Conservation (phyloP, 2,329 filamentous ascomycete genomes). For the Fusarium ramigenum region DNA sequence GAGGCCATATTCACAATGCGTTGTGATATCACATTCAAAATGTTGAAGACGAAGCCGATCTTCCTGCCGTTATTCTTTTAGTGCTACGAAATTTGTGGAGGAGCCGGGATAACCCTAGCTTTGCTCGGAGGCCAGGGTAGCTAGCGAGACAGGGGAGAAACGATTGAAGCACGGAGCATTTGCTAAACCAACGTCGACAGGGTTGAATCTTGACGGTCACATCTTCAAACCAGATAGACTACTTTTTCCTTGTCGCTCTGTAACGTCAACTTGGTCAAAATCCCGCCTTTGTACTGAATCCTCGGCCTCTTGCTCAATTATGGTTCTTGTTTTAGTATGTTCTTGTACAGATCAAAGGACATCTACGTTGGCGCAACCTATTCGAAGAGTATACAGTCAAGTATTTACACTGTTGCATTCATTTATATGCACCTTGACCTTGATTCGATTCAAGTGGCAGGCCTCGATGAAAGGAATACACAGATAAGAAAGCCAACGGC, state of each 20-base stretch:
- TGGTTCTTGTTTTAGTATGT: background rate
- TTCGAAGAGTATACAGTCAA: background rate
- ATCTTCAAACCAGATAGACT: slow-evolving; percentile 6
- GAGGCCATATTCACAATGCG: slow-evolving; percentile 11
- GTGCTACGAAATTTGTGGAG: slow-evolving; percentile 42
- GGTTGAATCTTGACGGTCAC: slow-evolving; percentile 15
- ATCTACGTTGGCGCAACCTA: background rate
- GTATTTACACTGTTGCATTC: background rate
- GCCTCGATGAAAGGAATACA: background rate
- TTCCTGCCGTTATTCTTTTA: slow-evolving; percentile 35
- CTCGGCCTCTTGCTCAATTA: background rate
- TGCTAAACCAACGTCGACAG: slow-evolving; percentile 42
- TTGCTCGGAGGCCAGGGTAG: slow-evolving; percentile 34
- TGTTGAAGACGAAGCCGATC: slow-evolving; percentile 35
- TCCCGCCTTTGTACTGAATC: background rate
- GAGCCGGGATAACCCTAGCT: slow-evolving; percentile 44
- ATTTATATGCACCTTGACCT: background rate
- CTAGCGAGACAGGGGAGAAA: slow-evolving; percentile 40
- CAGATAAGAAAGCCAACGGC: background rate
- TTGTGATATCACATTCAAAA: slow-evolving; percentile 22
- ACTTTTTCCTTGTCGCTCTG: background rate
- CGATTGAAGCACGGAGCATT: slow-evolving; percentile 41
- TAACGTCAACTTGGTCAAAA: background rate
- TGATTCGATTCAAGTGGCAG: background rate
- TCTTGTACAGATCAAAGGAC: background rate